A percentile compares a stretch with the other conserved stretches of the same genome.
phyloP scores from a whole-genome alignment of 2,329 filamentous ascomycete genomes.

The Pseudogymnoascus destructans region DNA sequence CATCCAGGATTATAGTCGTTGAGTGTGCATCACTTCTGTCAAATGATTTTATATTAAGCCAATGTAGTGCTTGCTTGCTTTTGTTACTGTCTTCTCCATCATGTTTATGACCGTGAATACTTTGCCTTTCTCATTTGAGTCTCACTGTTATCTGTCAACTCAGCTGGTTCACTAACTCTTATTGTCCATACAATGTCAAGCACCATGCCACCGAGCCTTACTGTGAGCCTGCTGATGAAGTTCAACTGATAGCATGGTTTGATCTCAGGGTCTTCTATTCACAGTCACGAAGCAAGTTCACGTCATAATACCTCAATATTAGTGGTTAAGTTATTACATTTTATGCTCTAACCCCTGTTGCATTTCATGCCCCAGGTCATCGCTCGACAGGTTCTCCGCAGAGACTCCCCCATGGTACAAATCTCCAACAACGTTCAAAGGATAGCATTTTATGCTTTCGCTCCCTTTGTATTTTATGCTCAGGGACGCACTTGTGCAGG shows the following conservation, averaged over 20 bases:
- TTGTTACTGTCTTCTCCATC: not conserved
- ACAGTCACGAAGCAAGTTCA: not conserved
- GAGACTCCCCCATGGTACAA: not conserved
- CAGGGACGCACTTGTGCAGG: not conserved
- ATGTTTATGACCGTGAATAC: not conserved
- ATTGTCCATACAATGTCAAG: not conserved
- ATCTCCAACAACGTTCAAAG: not conserved
- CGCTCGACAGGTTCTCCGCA: not conserved
- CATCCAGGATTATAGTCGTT: not conserved
- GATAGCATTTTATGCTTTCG: conserved; percentile 1
- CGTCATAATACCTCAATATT: not conserved
- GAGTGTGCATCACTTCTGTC: not conserved
- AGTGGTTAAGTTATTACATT: not conserved
- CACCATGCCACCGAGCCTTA: not conserved
- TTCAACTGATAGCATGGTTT: not conserved
- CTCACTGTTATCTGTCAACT: not conserved
- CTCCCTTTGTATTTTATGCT: not conserved
- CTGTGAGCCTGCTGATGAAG: not conserved
- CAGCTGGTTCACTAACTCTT: not conserved
- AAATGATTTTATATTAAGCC: not conserved
- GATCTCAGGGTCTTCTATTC: not conserved
- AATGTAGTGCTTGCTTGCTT: not conserved
- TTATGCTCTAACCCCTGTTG: conserved; percentile 2
- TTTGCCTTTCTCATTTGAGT: not conserved
- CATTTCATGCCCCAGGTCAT: conserved; percentile 6